Evolutionary conservation across 352 stramenopile genomes (phyloP), one percentile per base, ranked within the genome.

Genomic region (Phytophthora fragariaefolia): DNA sequence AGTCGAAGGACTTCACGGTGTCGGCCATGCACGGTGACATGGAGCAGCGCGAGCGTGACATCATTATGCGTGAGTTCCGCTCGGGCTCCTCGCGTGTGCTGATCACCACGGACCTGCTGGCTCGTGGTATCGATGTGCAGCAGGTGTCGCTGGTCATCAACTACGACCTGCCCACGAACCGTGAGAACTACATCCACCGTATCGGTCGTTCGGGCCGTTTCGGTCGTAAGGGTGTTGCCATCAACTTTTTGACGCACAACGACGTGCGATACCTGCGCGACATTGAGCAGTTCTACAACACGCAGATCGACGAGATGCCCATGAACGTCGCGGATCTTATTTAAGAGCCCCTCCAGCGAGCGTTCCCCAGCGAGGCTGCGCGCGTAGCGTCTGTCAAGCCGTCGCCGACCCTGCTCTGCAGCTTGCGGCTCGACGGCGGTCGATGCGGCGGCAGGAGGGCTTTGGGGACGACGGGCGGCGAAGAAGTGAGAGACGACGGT

Each of bases 201-300:
- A 99, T 99, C 81, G 98, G 98, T 94, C 97, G 98, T 79, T 99
- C 93, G 61, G 98, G 98, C 79, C 97, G 98, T 91, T 99, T 99
- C 81, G 98, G 98, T 80, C 92, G 98, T 90, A 99, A 99, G 92
- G 98, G 98, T 94, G 97, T 99, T 52, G 97, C 97, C 60, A 99
- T 99, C 87, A 99, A 99, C 94, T 99, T 99, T 81, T 80, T 99
- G 70, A 99, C 97, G 61, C 87, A 98, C 78, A 97, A 95, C 70
- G 98, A 99, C 83, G 96, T 98, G 70, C 92, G 96, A 85, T 99
- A 99, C 84, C 83, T 99, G 66, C 92, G 95, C 79, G 98, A 99
- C 86, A 99, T 99, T 78, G 98, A 99, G 86, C 86, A 98, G 81
- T 99, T 99, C 87, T 99, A 99, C 93, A 98, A 98, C 77, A 99